Percentiles rank a stretch among this genome's conserved stretches.
These are phyloP conservation scores for Ceratocystis cubensis DNA, from an alignment of 2,329 filamentous ascomycete species.

Conservation along the genomic window DNA sequence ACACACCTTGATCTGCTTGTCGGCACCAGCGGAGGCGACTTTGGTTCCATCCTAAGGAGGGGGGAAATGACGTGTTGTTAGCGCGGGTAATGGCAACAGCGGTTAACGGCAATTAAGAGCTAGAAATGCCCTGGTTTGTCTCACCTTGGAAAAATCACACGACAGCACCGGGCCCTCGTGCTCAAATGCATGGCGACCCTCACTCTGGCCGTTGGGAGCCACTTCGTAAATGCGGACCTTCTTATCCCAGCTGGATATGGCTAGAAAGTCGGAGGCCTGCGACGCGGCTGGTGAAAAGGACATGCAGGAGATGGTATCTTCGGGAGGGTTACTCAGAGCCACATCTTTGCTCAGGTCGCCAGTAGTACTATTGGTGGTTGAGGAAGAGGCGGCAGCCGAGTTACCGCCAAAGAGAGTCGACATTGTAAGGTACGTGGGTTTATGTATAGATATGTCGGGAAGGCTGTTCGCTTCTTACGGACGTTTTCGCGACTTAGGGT, in stretches of 20 bases:
- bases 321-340: slow-evolving; percentile 61
- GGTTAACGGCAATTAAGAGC: no score
- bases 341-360: slow-evolving; percentile 89
- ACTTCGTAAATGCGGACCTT: slow-evolving; percentile 97
- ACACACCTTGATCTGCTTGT: slow-evolving; percentile 80
- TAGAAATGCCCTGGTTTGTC: slow-evolving; percentile 24
- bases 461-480: neutral
- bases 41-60: slow-evolving; percentile 68
- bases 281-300: slow-evolving; percentile 57
- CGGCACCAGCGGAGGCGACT: slow-evolving; percentile 73
- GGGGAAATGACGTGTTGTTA: neutral
- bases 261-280: slow-evolving; percentile 60
- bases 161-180: slow-evolving; percentile 75
- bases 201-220: slow-evolving; percentile 59
- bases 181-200: slow-evolving; percentile 75
- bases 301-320: slow-evolving; percentile 81
- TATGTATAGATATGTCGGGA: neutral
- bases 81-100: neutral
- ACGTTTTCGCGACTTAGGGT: no score
- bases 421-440: slow-evolving; percentile 37
- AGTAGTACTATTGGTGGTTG: slow-evolving; percentile 55
- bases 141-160: slow-evolving; percentile 78
- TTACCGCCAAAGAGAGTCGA: slow-evolving; percentile 48
- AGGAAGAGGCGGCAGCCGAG: slow-evolving; percentile 39
- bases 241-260: slow-evolving; percentile 92